Evolutionary conservation across 345 rosid genomes (phyloP).

Genomic region (Xanthoceras sorbifolium): DNA sequence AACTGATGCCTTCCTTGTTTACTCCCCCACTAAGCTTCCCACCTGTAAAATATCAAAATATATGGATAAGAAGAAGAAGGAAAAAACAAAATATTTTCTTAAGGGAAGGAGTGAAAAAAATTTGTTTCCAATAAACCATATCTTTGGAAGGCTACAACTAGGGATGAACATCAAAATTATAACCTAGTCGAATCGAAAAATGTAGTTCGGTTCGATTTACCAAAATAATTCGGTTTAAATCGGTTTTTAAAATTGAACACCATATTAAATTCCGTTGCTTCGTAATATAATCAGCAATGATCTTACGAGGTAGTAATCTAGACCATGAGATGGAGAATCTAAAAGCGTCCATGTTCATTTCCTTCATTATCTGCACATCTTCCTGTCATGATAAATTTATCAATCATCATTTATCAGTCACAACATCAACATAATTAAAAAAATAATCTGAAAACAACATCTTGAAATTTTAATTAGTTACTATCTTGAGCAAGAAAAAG

Average conservation of each 20-base stretch:
- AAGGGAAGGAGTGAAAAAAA: too few species aligned
- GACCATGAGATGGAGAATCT: constrained; percentile 64
- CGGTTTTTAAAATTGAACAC: too few species aligned
- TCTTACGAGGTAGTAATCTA: constrained; percentile 52
- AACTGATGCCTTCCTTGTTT: constrained; percentile 39
- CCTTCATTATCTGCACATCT: constrained; percentile 54
- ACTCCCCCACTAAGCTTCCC: constrained; percentile 41
- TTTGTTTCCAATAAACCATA: too few species aligned
- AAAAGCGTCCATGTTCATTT: constrained; percentile 51
- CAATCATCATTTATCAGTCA: neutral
- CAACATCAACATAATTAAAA: too few species aligned
- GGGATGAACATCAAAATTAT: too few species aligned
- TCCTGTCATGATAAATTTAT: constrained; percentile 33
- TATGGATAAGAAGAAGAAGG: neutral
- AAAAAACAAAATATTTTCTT: too few species aligned
- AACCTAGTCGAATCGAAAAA: too few species aligned
- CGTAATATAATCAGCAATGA: neutral
- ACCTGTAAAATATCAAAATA: neutral
- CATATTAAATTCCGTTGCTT: too few species aligned
- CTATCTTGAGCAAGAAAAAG: neutral
- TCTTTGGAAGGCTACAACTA: too few species aligned
- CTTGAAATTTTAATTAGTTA: neutral
- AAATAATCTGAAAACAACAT: too few species aligned
- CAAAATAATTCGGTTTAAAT: too few species aligned
- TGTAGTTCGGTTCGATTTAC: too few species aligned